Evolutionary conservation across 2,329 filamentous ascomycete species (phyloP).

Genomic region (Colletotrichum graminicola): DNA sequence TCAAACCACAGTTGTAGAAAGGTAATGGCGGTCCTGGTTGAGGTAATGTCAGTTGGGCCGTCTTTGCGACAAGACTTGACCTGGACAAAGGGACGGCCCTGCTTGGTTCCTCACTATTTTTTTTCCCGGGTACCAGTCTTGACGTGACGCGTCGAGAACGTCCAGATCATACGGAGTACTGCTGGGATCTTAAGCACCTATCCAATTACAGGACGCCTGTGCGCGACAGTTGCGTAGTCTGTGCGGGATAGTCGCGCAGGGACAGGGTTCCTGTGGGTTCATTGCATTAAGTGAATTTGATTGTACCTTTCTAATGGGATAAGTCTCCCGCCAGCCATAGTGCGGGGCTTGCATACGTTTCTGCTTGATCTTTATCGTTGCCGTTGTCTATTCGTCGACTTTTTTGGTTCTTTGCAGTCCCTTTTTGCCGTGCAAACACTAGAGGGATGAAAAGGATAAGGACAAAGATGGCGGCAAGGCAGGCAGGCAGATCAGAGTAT

Average conservation of each 20-base stretch:
- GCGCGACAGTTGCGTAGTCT: background rate
- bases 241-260: background rate
- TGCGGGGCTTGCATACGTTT: background rate
- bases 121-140: background rate
- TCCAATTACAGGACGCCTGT: constrained; percentile 16
- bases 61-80: background rate
- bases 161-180: background rate
- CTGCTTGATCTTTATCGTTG: background rate
- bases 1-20: background rate
- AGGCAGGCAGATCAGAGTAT: background rate
- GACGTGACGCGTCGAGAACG: constrained; percentile 24
- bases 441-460: background rate
- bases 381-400: background rate
- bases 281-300: background rate
- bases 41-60: background rate
- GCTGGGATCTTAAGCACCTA: constrained; percentile 4
- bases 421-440: background rate
- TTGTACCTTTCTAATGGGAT: background rate
- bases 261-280: background rate
- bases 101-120: background rate
- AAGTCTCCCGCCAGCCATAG: background rate
- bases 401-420: background rate
- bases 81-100: background rate
- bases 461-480: background rate
- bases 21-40: background rate